These are phyloP conservation scores for Sclerotinia subarctica DNA, from an alignment of 2,329 filamentous ascomycete species.

Conservation along the genomic window DNA sequence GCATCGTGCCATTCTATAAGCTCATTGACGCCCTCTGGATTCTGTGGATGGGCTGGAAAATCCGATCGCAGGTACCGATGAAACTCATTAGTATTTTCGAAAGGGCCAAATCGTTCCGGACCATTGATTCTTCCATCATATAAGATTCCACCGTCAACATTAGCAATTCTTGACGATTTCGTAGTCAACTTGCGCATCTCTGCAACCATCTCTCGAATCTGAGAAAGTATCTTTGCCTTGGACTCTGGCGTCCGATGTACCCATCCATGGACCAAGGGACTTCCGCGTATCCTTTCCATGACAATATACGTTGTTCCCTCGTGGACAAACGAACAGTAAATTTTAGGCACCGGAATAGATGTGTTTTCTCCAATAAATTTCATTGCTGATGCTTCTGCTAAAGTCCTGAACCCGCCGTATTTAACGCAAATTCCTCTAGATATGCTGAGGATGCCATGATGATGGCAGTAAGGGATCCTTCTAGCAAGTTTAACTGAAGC, in stretches of 20 bases:
- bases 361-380: conserved; percentile 40
- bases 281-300: conserved; percentile 41
- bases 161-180: neutral
- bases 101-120: neutral
- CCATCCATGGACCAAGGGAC: conserved; percentile 33
- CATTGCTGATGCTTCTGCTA: conserved; percentile 40
- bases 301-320: conserved; percentile 39
- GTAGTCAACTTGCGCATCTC: conserved; percentile 10
- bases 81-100: conserved; percentile 19
- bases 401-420: conserved; percentile 32
- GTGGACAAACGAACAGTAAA: conserved; percentile 39
- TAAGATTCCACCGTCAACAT: conserved; percentile 16
- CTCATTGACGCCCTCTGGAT: conserved; percentile 17
- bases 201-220: conserved; percentile 33
- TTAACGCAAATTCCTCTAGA: conserved; percentile 32
- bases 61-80: conserved; percentile 34
- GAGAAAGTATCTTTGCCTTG: conserved; percentile 37
- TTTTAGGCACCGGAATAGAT: conserved; percentile 41
- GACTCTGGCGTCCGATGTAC: conserved; percentile 31
- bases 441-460: neutral
- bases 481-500: neutral
- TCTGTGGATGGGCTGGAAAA: conserved; percentile 19
- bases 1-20: conserved; percentile 26
- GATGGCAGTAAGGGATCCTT: no score
- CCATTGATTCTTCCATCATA: neutral